Conservation (phyloP, 495 filamentous ascomycete species). For the Tuber aestivum region DNA sequence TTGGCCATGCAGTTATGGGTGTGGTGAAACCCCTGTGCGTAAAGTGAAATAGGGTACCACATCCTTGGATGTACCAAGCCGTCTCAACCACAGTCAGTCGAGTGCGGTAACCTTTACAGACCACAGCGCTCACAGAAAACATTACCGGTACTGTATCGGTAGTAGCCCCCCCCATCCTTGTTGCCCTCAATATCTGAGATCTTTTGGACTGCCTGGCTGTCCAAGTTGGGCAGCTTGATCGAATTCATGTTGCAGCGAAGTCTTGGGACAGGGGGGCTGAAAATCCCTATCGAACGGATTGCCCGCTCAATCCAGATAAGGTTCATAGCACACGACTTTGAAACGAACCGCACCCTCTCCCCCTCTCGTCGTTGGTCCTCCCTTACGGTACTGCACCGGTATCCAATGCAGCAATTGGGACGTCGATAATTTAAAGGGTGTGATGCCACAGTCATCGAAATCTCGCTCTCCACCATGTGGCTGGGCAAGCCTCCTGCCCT, state of each 20-base stretch:
- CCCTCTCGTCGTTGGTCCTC: slow-evolving; percentile 24
- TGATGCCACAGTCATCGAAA: slow-evolving; percentile 38
- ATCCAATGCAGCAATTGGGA: slow-evolving; percentile 31
- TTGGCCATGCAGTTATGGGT: background rate
- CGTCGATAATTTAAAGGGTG: slow-evolving; percentile 23
- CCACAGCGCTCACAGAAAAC: slow-evolving; percentile 15
- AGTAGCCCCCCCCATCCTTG: background rate
- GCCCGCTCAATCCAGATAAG: background rate
- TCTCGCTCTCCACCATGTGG: slow-evolving; percentile 37
- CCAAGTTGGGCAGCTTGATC: background rate
- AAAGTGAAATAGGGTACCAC: slow-evolving; percentile 34
- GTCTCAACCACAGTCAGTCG: slow-evolving; percentile 15
- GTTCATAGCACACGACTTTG: slow-evolving; percentile 27
- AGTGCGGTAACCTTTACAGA: background rate
- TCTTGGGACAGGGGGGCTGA: background rate
- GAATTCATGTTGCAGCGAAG: background rate
- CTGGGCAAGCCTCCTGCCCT: slow-evolving; percentile 28
- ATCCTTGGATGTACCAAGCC: slow-evolving; percentile 31
- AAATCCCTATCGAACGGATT: background rate
- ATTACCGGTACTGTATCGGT: too few relatives aligned
- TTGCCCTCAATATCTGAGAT: background rate
- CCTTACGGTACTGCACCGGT: slow-evolving; percentile 31
- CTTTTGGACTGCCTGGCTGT: background rate
- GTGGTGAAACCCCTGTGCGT: background rate
- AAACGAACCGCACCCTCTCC: slow-evolving; percentile 26